Percentiles rank a stretch among this genome's conserved stretches.
Conservation (phyloP, 2,329 filamentous ascomycete genomes). For the Endoconidiophora laricicola region DNA sequence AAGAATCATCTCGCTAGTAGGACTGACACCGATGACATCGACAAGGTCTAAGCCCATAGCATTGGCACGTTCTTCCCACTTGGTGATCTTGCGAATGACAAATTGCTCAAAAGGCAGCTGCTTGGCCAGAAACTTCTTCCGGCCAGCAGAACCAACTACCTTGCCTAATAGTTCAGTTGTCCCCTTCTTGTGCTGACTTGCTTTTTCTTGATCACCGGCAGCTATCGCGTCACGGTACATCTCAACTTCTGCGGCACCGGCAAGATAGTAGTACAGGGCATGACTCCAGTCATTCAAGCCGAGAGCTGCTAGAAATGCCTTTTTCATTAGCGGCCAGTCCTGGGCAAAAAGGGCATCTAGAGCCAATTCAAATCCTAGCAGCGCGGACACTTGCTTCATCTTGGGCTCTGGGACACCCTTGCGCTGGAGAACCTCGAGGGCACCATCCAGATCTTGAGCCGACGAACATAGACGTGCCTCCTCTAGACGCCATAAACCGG, state of each 20-base stretch:
- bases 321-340: conserved; percentile 55
- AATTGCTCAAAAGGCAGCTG: conserved; percentile 85
- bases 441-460: conserved; percentile 47
- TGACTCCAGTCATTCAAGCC: conserved; percentile 86
- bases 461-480: conserved; percentile 63
- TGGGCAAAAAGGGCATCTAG: conserved; percentile 66
- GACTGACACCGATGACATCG: conserved; percentile 67
- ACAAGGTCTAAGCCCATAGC: conserved; percentile 49
- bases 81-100: conserved; percentile 64
- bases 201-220: conserved; percentile 24
- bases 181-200: conserved; percentile 39
- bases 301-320: conserved; percentile 57
- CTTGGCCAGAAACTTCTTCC: conserved; percentile 77
- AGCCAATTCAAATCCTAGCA: conserved; percentile 72
- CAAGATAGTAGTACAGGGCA: conserved; percentile 77
- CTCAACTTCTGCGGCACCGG: conserved; percentile 62
- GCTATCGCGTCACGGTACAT: conserved; percentile 50
- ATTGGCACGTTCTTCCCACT: conserved; percentile 69
- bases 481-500: conserved; percentile 73
- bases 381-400: conserved; percentile 75
- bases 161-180: conserved; percentile 56
- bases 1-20: conserved; percentile 80
- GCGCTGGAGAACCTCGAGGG: conserved; percentile 43
- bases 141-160: conserved; percentile 58
- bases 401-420: conserved; percentile 42